These are phyloP conservation scores for Rubus idaeus DNA, from an alignment of 306 rosid species.

Conservation along the genomic window DNA sequence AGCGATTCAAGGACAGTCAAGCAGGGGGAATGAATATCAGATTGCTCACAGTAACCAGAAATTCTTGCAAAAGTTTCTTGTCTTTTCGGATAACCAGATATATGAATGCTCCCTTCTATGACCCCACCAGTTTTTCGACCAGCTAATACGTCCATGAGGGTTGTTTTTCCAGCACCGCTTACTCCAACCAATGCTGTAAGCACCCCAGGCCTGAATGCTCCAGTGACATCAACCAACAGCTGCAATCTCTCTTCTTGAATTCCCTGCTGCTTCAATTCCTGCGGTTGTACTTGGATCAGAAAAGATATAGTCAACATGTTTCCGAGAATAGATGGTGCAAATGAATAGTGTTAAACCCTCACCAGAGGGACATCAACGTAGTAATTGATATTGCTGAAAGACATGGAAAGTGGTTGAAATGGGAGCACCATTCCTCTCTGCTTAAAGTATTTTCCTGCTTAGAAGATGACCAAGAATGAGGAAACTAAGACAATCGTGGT, in stretches of 20 bases:
- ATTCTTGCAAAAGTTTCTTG: constrained; percentile 95
- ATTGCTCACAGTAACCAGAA: constrained; percentile 98
- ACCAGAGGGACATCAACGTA: constrained; percentile 93
- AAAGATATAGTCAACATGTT: constrained; percentile 25
- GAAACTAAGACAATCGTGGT: neutral
- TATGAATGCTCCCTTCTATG: constrained; percentile 69
- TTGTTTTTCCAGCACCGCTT: constrained; percentile 98
- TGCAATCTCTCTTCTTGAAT: constrained; percentile 73
- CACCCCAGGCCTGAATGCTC: constrained; percentile 90
- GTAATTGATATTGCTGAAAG: constrained; percentile 90
- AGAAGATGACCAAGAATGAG: constrained; percentile 26
- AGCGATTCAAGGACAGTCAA: constrained; percentile 88
- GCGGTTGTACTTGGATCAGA: constrained; percentile 48
- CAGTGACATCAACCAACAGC: constrained; percentile 78
- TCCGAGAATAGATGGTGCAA: constrained; percentile 8
- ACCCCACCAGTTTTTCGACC: constrained; percentile 94
- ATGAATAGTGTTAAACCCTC: constrained; percentile 29
- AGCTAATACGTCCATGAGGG: constrained; percentile 96
- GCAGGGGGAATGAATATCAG: constrained; percentile 93
- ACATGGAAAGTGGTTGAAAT: constrained; percentile 91
- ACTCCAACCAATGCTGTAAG: constrained; percentile 96
- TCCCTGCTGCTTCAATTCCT: constrained; percentile 97
- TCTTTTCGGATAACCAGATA: constrained; percentile 89
- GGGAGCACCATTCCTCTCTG: constrained; percentile 99
- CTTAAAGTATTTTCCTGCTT: constrained; percentile 74